Evolutionary conservation across 2,329 filamentous ascomycete species (phyloP).

Genomic region (Sclerotiophoma versabilis): DNA sequence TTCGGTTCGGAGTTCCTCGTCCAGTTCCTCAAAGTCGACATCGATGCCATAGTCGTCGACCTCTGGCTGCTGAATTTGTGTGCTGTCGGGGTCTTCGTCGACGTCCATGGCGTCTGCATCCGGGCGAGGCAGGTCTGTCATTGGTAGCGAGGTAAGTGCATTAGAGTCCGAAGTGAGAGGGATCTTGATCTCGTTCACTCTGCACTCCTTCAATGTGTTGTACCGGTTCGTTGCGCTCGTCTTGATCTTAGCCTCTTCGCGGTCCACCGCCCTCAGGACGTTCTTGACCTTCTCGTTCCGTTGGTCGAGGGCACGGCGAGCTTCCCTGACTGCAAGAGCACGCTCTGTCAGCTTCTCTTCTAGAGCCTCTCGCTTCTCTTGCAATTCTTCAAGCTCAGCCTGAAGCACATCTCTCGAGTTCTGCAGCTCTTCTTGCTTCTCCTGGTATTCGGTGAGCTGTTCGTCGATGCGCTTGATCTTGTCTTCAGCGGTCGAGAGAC

Average conservation of each 20-base stretch:
- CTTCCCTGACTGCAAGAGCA: conserved; percentile 77
- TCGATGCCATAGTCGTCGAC: conserved; percentile 92
- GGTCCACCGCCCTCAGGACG: conserved; percentile 75
- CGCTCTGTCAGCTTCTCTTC: conserved; percentile 73
- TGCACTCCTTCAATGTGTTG: conserved; percentile 83
- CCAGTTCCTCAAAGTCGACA: conserved; percentile 81
- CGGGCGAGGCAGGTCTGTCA: conserved; percentile 75
- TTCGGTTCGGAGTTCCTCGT: conserved; percentile 72
- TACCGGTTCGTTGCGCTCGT: conserved; percentile 86
- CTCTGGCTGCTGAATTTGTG: conserved; percentile 60
- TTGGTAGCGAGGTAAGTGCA: conserved; percentile 80
- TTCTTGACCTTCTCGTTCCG: conserved; percentile 83
- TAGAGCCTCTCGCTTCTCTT: conserved; percentile 73
- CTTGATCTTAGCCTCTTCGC: conserved; percentile 84
- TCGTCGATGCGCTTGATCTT: conserved; percentile 70
- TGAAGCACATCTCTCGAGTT: conserved; percentile 74
- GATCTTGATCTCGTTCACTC: conserved; percentile 89
- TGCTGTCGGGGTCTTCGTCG: conserved; percentile 68
- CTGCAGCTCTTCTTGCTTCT: conserved; percentile 77
- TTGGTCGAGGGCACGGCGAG: conserved; percentile 81
- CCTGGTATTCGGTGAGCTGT: conserved; percentile 69
- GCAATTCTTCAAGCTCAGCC: conserved; percentile 78
- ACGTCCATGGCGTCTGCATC: conserved; percentile 93
- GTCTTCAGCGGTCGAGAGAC: conserved; percentile 73
- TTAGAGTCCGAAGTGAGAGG: conserved; percentile 76